Evolutionary conservation across 192 early-diverging fungal species (phyloP).

Genomic region (Gaertneriomyces sp.): DNA sequence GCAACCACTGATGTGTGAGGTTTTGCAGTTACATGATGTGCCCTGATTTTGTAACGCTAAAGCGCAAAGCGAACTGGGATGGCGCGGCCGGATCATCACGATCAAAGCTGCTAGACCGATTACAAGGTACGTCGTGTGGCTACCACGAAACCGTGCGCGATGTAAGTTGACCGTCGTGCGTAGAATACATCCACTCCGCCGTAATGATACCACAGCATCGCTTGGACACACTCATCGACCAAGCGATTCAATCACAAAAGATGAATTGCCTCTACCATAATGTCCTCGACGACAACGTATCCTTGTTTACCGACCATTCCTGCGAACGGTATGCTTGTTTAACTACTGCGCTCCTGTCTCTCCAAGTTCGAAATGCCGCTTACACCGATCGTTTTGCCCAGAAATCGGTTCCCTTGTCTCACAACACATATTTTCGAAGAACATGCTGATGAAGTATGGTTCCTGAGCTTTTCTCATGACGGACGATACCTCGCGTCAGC

Average conservation of each 20-base stretch:
- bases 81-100: slow-evolving; percentile 72
- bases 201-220: slow-evolving; percentile 85
- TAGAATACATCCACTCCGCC: slow-evolving; percentile 70
- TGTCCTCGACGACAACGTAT: slow-evolving; percentile 48
- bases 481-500: slow-evolving; percentile 86
- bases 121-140: slow-evolving; percentile 55
- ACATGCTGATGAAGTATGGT: slow-evolving; percentile 96
- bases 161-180: not conserved
- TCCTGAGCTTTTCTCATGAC: slow-evolving; percentile 84
- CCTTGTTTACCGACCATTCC: slow-evolving; percentile 67
- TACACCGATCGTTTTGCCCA: slow-evolving; percentile 16
- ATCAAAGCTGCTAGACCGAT: slow-evolving; percentile 49
- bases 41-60: slow-evolving; percentile 62
- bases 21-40: slow-evolving; percentile 67
- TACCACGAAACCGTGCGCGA: not conserved
- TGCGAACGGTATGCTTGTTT: slow-evolving; percentile 61
- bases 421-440: slow-evolving; percentile 65
- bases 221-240: slow-evolving; percentile 77
- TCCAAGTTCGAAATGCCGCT: not conserved
- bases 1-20: not conserved
- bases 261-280: slow-evolving; percentile 83
- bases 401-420: slow-evolving; percentile 35
- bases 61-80: slow-evolving; percentile 71
- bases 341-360: not conserved
- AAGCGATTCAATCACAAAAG: slow-evolving; percentile 72